Conservation (phyloP, 495 filamentous ascomycete genomes). For the Lindgomyces ingoldianus region DNA sequence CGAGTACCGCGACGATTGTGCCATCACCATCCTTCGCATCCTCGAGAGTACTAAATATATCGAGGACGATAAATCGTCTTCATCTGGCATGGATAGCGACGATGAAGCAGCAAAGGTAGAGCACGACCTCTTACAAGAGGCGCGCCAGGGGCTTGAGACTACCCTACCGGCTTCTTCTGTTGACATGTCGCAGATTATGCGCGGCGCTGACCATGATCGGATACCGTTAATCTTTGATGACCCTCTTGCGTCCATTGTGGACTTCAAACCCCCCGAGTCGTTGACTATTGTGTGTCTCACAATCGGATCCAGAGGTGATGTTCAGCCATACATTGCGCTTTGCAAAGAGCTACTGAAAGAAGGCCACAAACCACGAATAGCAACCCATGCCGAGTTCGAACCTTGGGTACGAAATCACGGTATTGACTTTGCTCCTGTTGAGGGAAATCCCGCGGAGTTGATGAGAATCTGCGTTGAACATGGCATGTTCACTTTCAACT, state of each 20-base stretch:
- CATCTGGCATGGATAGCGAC: constrained; percentile 67
- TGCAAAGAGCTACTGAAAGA: constrained; percentile 89
- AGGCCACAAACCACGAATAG: constrained; percentile 83
- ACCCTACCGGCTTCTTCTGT: constrained; percentile 2
- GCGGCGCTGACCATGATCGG: constrained; percentile 42
- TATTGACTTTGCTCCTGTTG: constrained; percentile 86
- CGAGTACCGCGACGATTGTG: constrained; percentile 84
- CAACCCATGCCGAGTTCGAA: constrained; percentile 88
- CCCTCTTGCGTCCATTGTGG: constrained; percentile 84
- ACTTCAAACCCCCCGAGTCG: constrained; percentile 85
- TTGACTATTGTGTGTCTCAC: constrained; percentile 91
- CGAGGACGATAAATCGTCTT: constrained; percentile 68
- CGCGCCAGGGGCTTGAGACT: constrained; percentile 52
- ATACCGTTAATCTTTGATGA: constrained; percentile 77
- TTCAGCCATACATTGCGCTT: constrained; percentile 95
- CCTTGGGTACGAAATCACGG: constrained; percentile 87
- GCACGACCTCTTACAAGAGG: constrained; percentile 77
- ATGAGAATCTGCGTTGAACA: constrained; percentile 96
- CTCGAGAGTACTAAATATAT: constrained; percentile 73
- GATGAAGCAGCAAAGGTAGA: constrained; percentile 80
- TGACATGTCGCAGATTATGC: constrained; percentile 27
- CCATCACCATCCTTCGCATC: constrained; percentile 72
- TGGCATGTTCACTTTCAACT: constrained; percentile 94
- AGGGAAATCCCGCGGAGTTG: constrained; percentile 88
- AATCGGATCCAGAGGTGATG: constrained; percentile 93